Conservation (phyloP, 1,284 basidiomycete genomes). For the Cryptococcus sp. region DNA sequence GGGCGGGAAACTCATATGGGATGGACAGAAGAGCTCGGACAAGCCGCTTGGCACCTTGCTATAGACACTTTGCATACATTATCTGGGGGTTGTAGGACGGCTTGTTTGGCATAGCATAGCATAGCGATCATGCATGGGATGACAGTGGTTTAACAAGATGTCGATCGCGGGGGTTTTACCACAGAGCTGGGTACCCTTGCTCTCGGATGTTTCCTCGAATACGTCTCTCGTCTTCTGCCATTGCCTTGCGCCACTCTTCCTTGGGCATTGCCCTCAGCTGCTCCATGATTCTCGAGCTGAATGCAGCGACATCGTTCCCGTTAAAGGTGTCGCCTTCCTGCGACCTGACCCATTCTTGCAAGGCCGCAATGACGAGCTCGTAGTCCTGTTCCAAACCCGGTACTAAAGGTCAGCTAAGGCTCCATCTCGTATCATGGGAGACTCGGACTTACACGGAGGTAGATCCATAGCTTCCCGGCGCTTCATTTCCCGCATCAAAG, state of each 20-base stretch:
- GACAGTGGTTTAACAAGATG: no score
- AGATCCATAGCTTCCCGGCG: slow-evolving; percentile 8
- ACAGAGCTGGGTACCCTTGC: no score
- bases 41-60: slow-evolving; percentile 1
- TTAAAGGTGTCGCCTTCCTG: slow-evolving; percentile 11
- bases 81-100: background rate
- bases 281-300: slow-evolving; percentile 28
- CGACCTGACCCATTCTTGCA: slow-evolving; percentile 22
- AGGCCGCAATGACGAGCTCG: slow-evolving; percentile 19
- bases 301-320: slow-evolving; percentile 22
- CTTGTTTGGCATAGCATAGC: background rate
- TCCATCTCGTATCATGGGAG: no score
- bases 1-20: slow-evolving; percentile 64
- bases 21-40: slow-evolving; percentile 27
- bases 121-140: background rate
- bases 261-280: slow-evolving; percentile 15
- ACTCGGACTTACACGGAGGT: slow-evolving; percentile 1
- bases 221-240: slow-evolving; percentile 15
- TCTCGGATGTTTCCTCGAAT: no score
- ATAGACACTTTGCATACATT: background rate
- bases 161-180: no score
- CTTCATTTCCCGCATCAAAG: slow-evolving; percentile 25
- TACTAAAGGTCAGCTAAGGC: no score
- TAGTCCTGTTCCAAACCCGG: slow-evolving; percentile 27
- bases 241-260: slow-evolving; percentile 23